Percentiles rank a stretch among this genome's conserved stretches.
phyloP scores from a whole-genome alignment of 2,329 filamentous ascomycete genomes.

The Penicillium sp. region DNA sequence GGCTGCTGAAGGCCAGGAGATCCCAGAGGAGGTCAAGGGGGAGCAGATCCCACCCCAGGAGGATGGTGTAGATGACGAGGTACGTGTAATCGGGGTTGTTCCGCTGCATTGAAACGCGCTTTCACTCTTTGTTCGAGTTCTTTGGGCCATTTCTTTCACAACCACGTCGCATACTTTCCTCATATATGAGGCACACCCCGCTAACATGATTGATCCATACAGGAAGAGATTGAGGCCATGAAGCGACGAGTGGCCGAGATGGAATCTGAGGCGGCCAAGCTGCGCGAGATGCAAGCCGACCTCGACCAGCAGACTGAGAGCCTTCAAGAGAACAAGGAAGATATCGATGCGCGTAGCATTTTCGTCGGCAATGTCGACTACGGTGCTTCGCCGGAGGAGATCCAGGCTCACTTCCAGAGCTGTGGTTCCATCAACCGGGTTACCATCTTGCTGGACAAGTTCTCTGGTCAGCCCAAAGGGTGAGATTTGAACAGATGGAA shows the following conservation, averaged over 20 bases:
- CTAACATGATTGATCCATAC: constrained; percentile 11
- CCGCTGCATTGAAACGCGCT: constrained; percentile 1
- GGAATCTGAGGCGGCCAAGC: constrained; percentile 84
- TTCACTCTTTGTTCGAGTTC: constrained; percentile 4
- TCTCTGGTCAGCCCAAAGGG: constrained; percentile 99
- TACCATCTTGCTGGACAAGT: constrained; percentile 96
- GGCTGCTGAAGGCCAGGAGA: constrained; percentile 39
- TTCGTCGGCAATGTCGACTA: constrained; percentile 99
- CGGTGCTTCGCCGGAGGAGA: constrained; percentile 92
- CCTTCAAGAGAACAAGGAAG: constrained; percentile 88
- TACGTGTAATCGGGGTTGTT: constrained; percentile 25
- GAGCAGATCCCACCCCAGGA: constrained; percentile 41
- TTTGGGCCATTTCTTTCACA: not conserved
- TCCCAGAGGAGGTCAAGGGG: constrained; percentile 38
- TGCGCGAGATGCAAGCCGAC: constrained; percentile 81
- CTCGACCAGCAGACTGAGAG: constrained; percentile 83
- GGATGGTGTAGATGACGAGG: constrained; percentile 48
- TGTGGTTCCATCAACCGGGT: constrained; percentile 97
- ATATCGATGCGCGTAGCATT: constrained; percentile 90
- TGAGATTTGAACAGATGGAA: constrained; percentile 40
- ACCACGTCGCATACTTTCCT: not conserved
- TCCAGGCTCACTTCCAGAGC: constrained; percentile 97
- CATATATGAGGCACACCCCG: not conserved
- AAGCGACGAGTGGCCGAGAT: constrained; percentile 84
- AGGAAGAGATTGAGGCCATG: constrained; percentile 84